A percentile compares a stretch with the other conserved stretches of the same genome.
Evolutionary conservation across 768 basidiomycete genomes (phyloP).

Genomic region (Chalciporus pseudorubinellus): DNA sequence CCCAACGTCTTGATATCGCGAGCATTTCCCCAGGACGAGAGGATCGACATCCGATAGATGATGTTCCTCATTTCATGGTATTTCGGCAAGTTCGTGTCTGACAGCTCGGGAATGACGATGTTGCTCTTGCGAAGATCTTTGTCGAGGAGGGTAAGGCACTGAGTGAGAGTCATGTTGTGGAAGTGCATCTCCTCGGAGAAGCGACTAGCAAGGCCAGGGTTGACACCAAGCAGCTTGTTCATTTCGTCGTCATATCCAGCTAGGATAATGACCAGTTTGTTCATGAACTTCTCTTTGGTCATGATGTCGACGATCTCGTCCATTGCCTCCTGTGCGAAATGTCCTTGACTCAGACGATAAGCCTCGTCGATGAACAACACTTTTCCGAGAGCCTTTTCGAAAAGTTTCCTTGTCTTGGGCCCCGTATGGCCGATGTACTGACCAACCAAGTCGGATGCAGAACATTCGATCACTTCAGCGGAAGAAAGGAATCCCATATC

Average conservation of each 20-base stretch:
- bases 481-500: constrained; percentile 58
- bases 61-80: constrained; percentile 31
- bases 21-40: constrained; percentile 68
- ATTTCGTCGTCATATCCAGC: constrained; percentile 72
- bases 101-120: constrained; percentile 38
- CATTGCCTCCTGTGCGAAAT: constrained; percentile 67
- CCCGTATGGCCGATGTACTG: constrained; percentile 73
- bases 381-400: constrained; percentile 64
- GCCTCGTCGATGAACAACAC: constrained; percentile 75
- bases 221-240: constrained; percentile 55
- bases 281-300: constrained; percentile 54
- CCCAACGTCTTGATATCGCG: constrained; percentile 58
- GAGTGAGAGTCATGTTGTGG: constrained; percentile 45
- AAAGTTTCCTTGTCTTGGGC: constrained; percentile 56
- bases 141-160: constrained; percentile 50
- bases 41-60: constrained; percentile 40
- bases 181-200: constrained; percentile 63
- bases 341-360: constrained; percentile 58
- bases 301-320: constrained; percentile 67
- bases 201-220: constrained; percentile 63
- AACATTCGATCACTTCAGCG: constrained; percentile 61
- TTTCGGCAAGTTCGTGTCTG: too few species aligned
- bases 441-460: constrained; percentile 66
- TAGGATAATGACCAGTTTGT: constrained; percentile 63
- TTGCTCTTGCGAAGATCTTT: constrained; percentile 46